These are phyloP conservation scores for Chlorociboria aeruginascens DNA, from an alignment of 495 filamentous ascomycete genomes.

Conservation along the genomic window DNA sequence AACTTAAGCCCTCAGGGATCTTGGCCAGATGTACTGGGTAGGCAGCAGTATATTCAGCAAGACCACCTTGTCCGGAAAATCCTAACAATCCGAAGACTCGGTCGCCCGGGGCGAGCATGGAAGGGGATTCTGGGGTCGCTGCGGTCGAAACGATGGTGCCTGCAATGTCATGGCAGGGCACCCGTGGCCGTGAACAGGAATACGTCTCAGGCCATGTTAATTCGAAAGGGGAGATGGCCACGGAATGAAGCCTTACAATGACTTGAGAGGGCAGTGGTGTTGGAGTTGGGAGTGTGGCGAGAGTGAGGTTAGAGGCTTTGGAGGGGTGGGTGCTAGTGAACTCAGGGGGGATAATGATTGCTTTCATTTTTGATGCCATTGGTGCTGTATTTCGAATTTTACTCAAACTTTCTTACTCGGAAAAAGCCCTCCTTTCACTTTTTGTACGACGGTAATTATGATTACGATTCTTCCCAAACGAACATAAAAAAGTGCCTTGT, in stretches of 20 bases:
- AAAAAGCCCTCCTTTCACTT: too few species aligned
- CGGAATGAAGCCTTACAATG: slow-evolving; percentile 6
- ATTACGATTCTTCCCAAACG: too few species aligned
- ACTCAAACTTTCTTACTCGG: too few species aligned
- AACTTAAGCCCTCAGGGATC: not conserved
- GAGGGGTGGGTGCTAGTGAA: not conserved
- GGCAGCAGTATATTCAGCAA: slow-evolving; percentile 4
- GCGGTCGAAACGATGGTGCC: slow-evolving; percentile 2
- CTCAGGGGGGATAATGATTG: not conserved
- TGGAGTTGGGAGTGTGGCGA: not conserved
- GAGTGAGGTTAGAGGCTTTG: not conserved
- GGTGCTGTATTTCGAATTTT: too few species aligned
- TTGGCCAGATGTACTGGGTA: not conserved
- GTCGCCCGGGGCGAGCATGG: not conserved
- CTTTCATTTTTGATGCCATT: not conserved
- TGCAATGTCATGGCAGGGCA: slow-evolving; percentile 4
- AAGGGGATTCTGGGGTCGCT: not conserved
- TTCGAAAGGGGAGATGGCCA: slow-evolving; percentile 7
- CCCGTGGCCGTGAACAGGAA: not conserved
- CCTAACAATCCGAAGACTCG: slow-evolving; percentile 1
- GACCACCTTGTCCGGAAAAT: not conserved
- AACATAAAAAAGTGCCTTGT: too few species aligned
- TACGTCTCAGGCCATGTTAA: slow-evolving; percentile 1
- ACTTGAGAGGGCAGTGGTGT: slow-evolving; percentile 3
- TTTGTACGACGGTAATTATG: too few species aligned